These are phyloP conservation scores for Madurella fahalii DNA, from an alignment of 2,329 filamentous ascomycete species.

Conservation along the genomic window DNA sequence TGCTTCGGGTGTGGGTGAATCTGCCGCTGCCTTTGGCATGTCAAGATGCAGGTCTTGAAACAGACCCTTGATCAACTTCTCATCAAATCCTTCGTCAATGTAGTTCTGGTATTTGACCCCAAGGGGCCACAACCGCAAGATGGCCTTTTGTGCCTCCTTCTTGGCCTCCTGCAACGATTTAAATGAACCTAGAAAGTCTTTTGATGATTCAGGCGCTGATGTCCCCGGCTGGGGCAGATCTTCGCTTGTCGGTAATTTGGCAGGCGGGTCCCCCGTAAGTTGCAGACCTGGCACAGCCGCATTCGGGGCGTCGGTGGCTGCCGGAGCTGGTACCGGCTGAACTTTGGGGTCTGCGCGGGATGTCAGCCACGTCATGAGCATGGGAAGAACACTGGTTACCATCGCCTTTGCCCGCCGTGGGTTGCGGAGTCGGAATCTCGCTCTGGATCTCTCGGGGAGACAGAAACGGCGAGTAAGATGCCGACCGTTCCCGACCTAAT, in stretches of 20 bases:
- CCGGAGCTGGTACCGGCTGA: constrained; percentile 12
- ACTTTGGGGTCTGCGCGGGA: background rate
- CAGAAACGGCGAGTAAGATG: constrained; percentile 26
- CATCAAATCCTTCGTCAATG: constrained; percentile 67
- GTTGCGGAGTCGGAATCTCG: constrained; percentile 14
- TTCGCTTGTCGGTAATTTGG: background rate
- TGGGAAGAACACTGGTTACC: background rate
- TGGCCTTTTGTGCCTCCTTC: constrained; percentile 61
- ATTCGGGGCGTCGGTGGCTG: background rate
- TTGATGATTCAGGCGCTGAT: background rate
- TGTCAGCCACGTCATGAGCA: background rate
- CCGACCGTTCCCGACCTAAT: constrained; percentile 21
- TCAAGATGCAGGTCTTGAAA: constrained; percentile 66
- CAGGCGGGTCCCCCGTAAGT: constrained; percentile 1
- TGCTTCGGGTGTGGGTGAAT: background rate
- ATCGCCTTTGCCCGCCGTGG: constrained; percentile 2
- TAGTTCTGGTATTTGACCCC: constrained; percentile 73
- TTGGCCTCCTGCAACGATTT: constrained; percentile 40
- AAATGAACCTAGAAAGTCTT: constrained; percentile 17
- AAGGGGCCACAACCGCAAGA: constrained; percentile 59
- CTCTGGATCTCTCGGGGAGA: constrained; percentile 22
- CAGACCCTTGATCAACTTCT: constrained; percentile 56
- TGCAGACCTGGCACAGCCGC: constrained; percentile 12
- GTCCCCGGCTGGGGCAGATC: background rate
- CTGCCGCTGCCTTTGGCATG: constrained; percentile 27